Base-by-base conservation (phyloP, 2,329 filamentous ascomycete genomes). In the Penicillium janthinellum region DNA sequence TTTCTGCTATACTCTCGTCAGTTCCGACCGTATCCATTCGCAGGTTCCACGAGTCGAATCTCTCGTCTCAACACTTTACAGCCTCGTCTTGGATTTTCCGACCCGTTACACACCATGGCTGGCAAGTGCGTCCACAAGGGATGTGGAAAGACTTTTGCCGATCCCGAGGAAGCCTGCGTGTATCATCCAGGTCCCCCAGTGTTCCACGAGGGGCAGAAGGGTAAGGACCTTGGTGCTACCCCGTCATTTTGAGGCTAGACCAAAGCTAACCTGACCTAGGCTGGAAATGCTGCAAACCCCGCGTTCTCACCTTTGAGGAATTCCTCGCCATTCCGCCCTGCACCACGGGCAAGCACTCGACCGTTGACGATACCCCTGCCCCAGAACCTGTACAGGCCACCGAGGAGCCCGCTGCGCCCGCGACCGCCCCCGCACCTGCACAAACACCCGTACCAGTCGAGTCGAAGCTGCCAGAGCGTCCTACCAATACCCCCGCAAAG, bases 171-270 rank as follows among this genome's bases (percentile, higher is more conserved):
- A 77, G 84, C 88, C 67, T 99, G 95, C 80, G 81, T 86, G 69
- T 98, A 97, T 81, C 95, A 99, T 79, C 92, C 94, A 45, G 93
- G 93, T 58, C 91, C 93, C 65, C 95, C 95, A 48, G 84, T 95
- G 75, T 99, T 99, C 77, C 95, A 98, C 76, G 95, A 99, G 81
- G 95, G 95, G 62, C 94, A 97, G 80, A 98, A 99, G 88, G 95
- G 94, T 96, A 82, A 74, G 56, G 73, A 67, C 70, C 70, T 70
- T 73, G 50, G 44, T 17, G 22, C 37, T 17, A 25, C 41, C 37
- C 35, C 15, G 15, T 39, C 31, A 34, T 11, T 5, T 20, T 10
- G 22, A 35, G 35, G 48, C 20, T 52, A 52, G 20, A 52, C 35
- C 28, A 25, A 28, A 52, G 14, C 49, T 25, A 39, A 52, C 15